Percentiles rank a stretch among this genome's conserved stretches.
phyloP scores from a whole-genome alignment of 1,284 basidiomycete species.

The Naganishia albida region DNA sequence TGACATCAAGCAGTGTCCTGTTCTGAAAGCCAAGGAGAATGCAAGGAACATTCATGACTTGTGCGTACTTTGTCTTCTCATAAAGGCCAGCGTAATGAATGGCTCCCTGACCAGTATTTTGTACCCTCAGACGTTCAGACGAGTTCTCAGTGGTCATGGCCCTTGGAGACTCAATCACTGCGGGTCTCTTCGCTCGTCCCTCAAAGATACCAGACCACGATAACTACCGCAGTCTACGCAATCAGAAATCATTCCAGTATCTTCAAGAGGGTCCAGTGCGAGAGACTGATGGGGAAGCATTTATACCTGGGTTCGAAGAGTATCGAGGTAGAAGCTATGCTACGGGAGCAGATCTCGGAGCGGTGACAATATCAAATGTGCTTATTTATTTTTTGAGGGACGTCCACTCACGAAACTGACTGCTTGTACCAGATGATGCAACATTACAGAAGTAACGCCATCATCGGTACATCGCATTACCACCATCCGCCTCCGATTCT shows the following conservation, averaged over 20 bases:
- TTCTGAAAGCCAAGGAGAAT: background rate
- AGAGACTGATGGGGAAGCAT: background rate
- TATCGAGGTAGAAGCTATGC: slow-evolving; percentile 53
- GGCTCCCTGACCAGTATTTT: background rate
- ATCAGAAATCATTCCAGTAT: slow-evolving; percentile 2
- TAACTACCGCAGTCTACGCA: no score
- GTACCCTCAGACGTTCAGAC: slow-evolving; percentile 46
- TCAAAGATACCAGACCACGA: slow-evolving; percentile 6
- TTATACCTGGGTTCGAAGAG: slow-evolving; percentile 37
- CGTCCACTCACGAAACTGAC: background rate
- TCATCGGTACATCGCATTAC: slow-evolving; percentile 20
- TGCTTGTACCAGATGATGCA: slow-evolving; percentile 15
- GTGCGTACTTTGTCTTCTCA: background rate
- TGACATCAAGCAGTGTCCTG: slow-evolving; percentile 13
- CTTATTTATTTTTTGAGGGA: slow-evolving; percentile 29
- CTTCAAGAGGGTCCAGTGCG: background rate
- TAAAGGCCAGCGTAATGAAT: background rate
- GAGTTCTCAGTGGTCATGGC: slow-evolving; percentile 52
- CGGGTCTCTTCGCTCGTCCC: slow-evolving; percentile 47
- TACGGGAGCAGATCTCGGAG: slow-evolving; percentile 47
- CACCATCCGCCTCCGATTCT: slow-evolving; percentile 23
- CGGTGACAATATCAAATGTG: slow-evolving; percentile 49
- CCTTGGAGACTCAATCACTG: slow-evolving; percentile 54
- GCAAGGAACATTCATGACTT: slow-evolving; percentile 7
- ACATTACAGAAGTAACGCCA: slow-evolving; percentile 11